phyloP scores from a whole-genome alignment of 331 rosid species.

The Quercus phellos region DNA sequence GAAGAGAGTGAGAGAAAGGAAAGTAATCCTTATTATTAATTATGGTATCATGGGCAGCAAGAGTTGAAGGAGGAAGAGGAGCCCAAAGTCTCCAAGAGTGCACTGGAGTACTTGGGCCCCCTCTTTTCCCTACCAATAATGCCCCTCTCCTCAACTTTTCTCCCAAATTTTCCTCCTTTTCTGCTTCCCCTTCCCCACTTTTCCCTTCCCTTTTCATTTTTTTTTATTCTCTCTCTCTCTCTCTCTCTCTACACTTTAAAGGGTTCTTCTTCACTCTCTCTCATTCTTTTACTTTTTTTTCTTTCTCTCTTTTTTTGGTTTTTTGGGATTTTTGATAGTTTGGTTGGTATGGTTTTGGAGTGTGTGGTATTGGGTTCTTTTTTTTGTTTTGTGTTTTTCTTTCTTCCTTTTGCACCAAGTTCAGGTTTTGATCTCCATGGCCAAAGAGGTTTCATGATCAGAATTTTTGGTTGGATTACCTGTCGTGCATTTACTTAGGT shows the following conservation, averaged over 20 bases:
- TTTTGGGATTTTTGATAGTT: background rate
- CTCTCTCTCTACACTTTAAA: constrained; percentile 18
- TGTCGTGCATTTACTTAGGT: background rate
- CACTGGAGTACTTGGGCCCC: constrained; percentile 67
- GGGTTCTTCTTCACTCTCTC: constrained; percentile 16
- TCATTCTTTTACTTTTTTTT: constrained; percentile 6
- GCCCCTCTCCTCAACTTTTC: constrained; percentile 62
- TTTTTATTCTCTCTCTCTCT: constrained; percentile 16
- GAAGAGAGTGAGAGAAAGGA: background rate
- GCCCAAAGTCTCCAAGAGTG: constrained; percentile 46
- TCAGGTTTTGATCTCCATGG: background rate
- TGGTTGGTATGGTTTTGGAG: background rate
- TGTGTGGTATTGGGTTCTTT: background rate
- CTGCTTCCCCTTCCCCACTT: constrained; percentile 52
- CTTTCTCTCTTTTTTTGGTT: background rate
- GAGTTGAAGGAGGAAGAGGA: background rate
- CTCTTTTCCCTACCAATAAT: constrained; percentile 49
- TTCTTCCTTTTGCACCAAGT: background rate
- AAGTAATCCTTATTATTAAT: constrained; percentile 19
- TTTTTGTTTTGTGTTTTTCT: background rate
- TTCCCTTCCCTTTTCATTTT: constrained; percentile 37
- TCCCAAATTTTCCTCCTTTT: constrained; percentile 74
- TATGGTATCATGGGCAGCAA: constrained; percentile 22
- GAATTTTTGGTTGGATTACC: background rate
- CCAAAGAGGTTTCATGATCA: background rate